phyloP scores from a whole-genome alignment of 192 early-diverging fungal species.

The Coemansia guatemalensis region DNA sequence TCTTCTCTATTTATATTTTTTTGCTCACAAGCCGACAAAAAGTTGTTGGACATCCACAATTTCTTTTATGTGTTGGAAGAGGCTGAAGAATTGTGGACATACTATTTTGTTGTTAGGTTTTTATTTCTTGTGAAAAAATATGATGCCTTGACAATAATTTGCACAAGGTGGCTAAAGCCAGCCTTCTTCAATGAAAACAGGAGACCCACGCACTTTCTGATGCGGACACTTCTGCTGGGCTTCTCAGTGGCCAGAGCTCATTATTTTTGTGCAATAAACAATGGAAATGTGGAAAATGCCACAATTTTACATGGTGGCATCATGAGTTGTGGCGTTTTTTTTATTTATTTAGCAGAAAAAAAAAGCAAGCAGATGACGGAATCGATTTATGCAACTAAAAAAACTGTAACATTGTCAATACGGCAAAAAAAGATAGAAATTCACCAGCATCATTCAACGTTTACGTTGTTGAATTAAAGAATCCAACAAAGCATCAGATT shows the following conservation, averaged over 20 bases:
- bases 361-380: slow-evolving; percentile 3
- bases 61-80: not conserved
- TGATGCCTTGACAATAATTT: slow-evolving; percentile 1
- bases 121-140: not conserved
- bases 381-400: not conserved
- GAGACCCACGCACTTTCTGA: not conserved
- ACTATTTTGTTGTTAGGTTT: not conserved
- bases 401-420: not conserved
- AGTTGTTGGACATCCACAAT: not conserved
- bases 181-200: not conserved
- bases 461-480: slow-evolving; percentile 28
- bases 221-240: too few species aligned
- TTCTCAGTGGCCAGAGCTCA: too few species aligned
- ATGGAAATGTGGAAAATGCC: too few species aligned
- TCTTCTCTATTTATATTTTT: not conserved
- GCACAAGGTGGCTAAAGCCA: not conserved
- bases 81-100: not conserved
- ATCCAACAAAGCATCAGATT: slow-evolving; percentile 21
- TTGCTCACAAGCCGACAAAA: not conserved
- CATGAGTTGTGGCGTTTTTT: not conserved
- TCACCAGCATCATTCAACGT: not conserved
- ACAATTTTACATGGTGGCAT: too few species aligned
- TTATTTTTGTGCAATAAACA: too few species aligned
- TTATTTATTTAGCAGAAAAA: not conserved
- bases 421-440: not conserved